Evolutionary conservation across 2,329 filamentous ascomycete species (phyloP).

Genomic region (Nemania bipapillata): DNA sequence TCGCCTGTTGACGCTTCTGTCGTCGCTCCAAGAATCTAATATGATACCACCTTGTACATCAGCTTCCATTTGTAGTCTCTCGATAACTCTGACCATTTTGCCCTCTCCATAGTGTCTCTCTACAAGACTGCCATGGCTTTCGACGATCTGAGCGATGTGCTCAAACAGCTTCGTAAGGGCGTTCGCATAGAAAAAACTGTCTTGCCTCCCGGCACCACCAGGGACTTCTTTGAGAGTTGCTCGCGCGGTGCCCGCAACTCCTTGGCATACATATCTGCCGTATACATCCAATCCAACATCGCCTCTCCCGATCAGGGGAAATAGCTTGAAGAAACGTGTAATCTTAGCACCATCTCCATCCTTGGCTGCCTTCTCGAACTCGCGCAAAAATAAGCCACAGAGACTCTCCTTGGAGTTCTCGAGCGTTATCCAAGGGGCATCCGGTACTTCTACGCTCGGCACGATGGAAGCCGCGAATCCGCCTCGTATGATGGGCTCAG

Average conservation of each 20-base stretch:
- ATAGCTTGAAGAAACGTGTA: slow-evolving; percentile 97
- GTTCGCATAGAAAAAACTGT: slow-evolving; percentile 91
- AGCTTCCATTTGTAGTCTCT: slow-evolving; percentile 90
- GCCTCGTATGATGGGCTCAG: slow-evolving; percentile 80
- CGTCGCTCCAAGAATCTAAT: slow-evolving; percentile 93
- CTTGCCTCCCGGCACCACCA: slow-evolving; percentile 69
- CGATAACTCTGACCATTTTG: slow-evolving; percentile 94
- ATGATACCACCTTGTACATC: slow-evolving; percentile 97
- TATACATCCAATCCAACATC: slow-evolving; percentile 94
- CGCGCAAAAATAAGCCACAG: slow-evolving; percentile 87
- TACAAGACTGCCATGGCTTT: slow-evolving; percentile 88
- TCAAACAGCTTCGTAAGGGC: slow-evolving; percentile 92
- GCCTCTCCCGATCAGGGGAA: slow-evolving; percentile 88
- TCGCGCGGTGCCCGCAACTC: slow-evolving; percentile 85
- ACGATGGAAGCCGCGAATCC: slow-evolving; percentile 92
- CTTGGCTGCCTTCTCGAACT: slow-evolving; percentile 91
- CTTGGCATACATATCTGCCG: slow-evolving; percentile 93
- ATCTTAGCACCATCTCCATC: slow-evolving; percentile 90
- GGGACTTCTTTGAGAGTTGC: slow-evolving; percentile 78
- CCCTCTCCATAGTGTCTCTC: slow-evolving; percentile 92
- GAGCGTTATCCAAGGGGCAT: slow-evolving; percentile 86
- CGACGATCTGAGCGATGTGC: slow-evolving; percentile 96
- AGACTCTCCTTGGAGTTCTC: slow-evolving; percentile 88
- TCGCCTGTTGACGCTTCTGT: slow-evolving; percentile 82
- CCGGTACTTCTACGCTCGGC: slow-evolving; percentile 93